phyloP scores from a whole-genome alignment of 371 early-diverging fungal species.

The Smittium culicis region DNA sequence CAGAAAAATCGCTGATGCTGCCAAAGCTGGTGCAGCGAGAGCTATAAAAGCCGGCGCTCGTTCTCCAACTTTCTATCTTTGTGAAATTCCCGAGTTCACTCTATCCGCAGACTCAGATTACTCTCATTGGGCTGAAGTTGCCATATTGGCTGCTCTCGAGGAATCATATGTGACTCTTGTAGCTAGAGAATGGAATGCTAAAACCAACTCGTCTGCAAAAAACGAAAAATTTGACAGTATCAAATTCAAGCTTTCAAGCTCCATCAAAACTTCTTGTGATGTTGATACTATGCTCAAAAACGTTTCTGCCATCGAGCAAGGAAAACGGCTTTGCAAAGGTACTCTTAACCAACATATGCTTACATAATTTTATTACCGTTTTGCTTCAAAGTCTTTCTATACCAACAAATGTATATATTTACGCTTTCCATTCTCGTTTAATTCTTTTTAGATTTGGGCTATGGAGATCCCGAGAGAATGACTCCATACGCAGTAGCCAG shows the following conservation, averaged over 20 bases:
- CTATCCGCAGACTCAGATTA: constrained; percentile 37
- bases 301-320: constrained; percentile 56
- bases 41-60: constrained; percentile 49
- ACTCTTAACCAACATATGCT: constrained; percentile 12
- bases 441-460: constrained; percentile 51
- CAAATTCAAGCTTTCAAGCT: constrained; percentile 32
- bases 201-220: constrained; percentile 22
- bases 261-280: constrained; percentile 18
- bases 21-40: constrained; percentile 45
- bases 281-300: constrained; percentile 23
- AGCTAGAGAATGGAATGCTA: constrained; percentile 51
- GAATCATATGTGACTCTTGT: constrained; percentile 62
- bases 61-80: constrained; percentile 44
- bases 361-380: too few relatives aligned
- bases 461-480: constrained; percentile 77
- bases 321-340: constrained; percentile 55
- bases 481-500: constrained; percentile 60
- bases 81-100: constrained; percentile 10
- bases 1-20: constrained; percentile 51
- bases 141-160: constrained; percentile 55
- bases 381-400: too few relatives aligned
- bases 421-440: too few relatives aligned
- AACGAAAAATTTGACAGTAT: constrained; percentile 37
- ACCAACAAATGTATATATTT: too few relatives aligned
- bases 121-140: constrained; percentile 50